These are phyloP conservation scores for Phytophthora fragariae DNA, from an alignment of 352 stramenopile genomes.

Conservation along the genomic window DNA sequence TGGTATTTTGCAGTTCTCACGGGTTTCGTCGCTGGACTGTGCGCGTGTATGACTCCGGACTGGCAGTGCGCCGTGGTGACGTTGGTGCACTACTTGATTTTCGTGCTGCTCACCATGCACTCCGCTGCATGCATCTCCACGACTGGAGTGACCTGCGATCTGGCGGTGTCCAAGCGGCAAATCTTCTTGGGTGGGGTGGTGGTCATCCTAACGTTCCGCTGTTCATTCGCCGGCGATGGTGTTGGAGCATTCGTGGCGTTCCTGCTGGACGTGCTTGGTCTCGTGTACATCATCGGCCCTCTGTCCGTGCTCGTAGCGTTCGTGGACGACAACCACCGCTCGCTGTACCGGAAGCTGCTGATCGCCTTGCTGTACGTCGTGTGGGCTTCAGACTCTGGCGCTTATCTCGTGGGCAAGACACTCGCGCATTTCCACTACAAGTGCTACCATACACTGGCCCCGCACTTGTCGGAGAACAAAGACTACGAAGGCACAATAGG, in stretches of 20 bases:
- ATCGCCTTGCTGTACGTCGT: conserved; percentile 59
- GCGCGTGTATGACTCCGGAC: conserved; percentile 44
- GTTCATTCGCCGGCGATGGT: conserved; percentile 7
- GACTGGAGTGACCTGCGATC: background rate
- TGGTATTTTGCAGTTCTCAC: conserved; percentile 36
- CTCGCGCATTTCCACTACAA: conserved; percentile 87
- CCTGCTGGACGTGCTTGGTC: conserved; percentile 49
- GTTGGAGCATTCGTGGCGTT: conserved; percentile 33
- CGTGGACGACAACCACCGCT: conserved; percentile 50
- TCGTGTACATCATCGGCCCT: conserved; percentile 52
- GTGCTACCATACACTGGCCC: conserved; percentile 68
- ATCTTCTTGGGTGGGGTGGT: conserved; percentile 33
- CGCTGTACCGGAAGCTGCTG: conserved; percentile 45
- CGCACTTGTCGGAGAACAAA: conserved; percentile 93
- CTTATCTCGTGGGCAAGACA: conserved; percentile 90
- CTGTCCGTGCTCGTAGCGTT: conserved; percentile 47
- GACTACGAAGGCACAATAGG: conserved; percentile 93
- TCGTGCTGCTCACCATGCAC: conserved; percentile 46
- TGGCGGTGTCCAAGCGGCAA: background rate
- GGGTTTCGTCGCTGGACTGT: conserved; percentile 33
- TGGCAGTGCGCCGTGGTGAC: conserved; percentile 40
- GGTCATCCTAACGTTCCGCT: conserved; percentile 40
- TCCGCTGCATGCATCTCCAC: conserved; percentile 36
- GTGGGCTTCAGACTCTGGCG: conserved; percentile 85
- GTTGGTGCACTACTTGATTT: conserved; percentile 38